Base-by-base conservation (phyloP, 2,329 filamentous ascomycete genomes). In the Trichoderma sp. region DNA sequence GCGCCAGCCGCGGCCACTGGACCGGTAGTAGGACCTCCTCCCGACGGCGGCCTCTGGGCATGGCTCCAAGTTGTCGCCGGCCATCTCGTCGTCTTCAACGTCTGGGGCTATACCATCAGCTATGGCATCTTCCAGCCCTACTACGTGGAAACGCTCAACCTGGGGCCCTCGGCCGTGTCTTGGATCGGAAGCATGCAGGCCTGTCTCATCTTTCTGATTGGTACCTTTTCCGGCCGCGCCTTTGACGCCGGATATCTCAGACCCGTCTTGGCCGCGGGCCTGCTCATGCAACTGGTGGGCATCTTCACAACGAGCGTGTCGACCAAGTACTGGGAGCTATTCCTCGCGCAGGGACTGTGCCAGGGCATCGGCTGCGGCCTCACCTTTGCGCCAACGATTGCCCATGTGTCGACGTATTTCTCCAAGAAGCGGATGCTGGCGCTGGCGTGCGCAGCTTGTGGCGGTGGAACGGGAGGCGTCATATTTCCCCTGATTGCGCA, bases 331-430 rank as follows among this genome's bases (percentile, higher is more conserved):
- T 85, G 82, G 80, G 83, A 86, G 57, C 70, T 86, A 0, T 79
- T 86, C 35, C 79, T 87, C 0, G 78, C 82, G 0, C 88, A 90
- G 71, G 88, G 86, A 0, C 71, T 90, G 0, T 87, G 86, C 55
- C 82, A 85, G 31, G 87, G 88, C 0, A 76, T 89, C 1, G 87
- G 88, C 1, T 80, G 81, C 73, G 83, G 87, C 0, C 76, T 88
- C 64, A 79, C 88, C 72, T 87, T 88, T 77, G 82, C 83, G 56
- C 83, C 88, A 35, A 83, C 82, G 21, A 73, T 87, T 40, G 82
- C 85, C n/a, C 77, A 89, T 27, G 79, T 88, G 11, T 82, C 86
- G 16, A 89, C 87, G 0, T 91, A 90, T 68, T 92, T 91, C 72
- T 81, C 81, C 10, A 84, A 77, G n/a, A 85, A 85, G n/a, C 83